These are phyloP conservation scores for Hyphopichia pseudoburtonii DNA, from an alignment of 1,139 yeast genomes.

Conservation along the genomic window DNA sequence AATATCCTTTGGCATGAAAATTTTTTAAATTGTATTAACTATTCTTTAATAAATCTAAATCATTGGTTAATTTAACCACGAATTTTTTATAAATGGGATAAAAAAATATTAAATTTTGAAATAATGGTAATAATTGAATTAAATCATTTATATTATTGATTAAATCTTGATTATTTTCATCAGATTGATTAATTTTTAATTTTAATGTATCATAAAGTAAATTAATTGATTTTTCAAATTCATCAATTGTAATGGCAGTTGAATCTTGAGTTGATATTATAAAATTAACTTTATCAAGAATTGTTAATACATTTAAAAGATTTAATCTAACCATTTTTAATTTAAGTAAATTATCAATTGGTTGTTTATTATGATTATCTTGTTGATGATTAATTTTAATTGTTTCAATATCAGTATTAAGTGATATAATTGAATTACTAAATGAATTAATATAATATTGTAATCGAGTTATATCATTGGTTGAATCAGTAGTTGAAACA, in stretches of 20 bases:
- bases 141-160: constrained; percentile 42
- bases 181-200: constrained; percentile 1
- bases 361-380: constrained; percentile 15
- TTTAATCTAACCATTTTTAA: constrained; percentile 46
- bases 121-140: constrained; percentile 49
- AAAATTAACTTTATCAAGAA: constrained; percentile 40
- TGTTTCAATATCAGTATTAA: constrained; percentile 21
- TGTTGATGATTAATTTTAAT: constrained; percentile 6
- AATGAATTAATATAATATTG: constrained; percentile 65
- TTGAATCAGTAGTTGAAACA: constrained; percentile 12
- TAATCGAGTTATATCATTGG: constrained; percentile 41
- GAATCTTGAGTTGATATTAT: constrained; percentile 21
- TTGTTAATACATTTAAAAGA: constrained; percentile 41
- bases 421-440: constrained; percentile 54
- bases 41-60: neutral
- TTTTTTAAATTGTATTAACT: neutral
- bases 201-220: constrained; percentile 40
- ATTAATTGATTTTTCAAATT: constrained; percentile 39
- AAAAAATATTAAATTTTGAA: constrained; percentile 51
- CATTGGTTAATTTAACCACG: constrained; percentile 17
- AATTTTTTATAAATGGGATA: constrained; percentile 47
- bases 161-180: constrained; percentile 16
- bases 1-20: too few species aligned
- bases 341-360: constrained; percentile 41
- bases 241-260: constrained; percentile 17